These are phyloP conservation scores for Hymenoscyphus occultus DNA, from an alignment of 2,329 filamentous ascomycete species.

Conservation along the genomic window DNA sequence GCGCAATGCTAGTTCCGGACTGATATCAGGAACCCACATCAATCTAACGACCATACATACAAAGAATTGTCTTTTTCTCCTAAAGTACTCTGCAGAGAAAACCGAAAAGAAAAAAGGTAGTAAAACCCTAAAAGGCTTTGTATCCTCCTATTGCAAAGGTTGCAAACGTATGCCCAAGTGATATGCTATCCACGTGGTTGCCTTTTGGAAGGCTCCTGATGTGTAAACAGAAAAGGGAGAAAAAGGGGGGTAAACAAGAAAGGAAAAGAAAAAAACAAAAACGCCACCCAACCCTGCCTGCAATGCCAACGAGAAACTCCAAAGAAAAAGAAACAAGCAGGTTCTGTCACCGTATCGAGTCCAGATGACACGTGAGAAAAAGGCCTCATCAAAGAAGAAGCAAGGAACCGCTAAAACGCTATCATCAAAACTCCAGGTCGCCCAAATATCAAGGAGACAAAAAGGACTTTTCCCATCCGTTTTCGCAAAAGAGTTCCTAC, in stretches of 20 bases:
- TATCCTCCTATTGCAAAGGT: neutral
- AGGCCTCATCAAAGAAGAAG: neutral
- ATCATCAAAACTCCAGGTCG: neutral
- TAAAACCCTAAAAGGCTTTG: neutral
- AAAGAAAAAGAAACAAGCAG: neutral
- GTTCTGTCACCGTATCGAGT: neutral
- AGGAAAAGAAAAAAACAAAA: neutral
- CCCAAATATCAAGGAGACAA: neutral
- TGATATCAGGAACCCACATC: neutral
- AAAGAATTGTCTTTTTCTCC: neutral
- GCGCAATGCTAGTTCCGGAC: neutral
- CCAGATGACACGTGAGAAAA: neutral
- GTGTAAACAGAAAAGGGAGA: neutral
- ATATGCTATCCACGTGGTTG: neutral
- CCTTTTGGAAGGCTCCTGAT: neutral
- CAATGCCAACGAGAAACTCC: neutral
- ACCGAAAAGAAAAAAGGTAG: no score
- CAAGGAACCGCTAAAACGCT: neutral
- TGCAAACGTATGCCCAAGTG: neutral
- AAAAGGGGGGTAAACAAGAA: no score
- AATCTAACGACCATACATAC: neutral
- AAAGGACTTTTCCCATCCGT: neutral
- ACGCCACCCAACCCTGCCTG: neutral
- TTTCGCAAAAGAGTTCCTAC: neutral
- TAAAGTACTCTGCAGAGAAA: no score